Evolutionary conservation across 2,329 filamentous ascomycete genomes (phyloP).

Genomic region (Aspergillus jensenii): DNA sequence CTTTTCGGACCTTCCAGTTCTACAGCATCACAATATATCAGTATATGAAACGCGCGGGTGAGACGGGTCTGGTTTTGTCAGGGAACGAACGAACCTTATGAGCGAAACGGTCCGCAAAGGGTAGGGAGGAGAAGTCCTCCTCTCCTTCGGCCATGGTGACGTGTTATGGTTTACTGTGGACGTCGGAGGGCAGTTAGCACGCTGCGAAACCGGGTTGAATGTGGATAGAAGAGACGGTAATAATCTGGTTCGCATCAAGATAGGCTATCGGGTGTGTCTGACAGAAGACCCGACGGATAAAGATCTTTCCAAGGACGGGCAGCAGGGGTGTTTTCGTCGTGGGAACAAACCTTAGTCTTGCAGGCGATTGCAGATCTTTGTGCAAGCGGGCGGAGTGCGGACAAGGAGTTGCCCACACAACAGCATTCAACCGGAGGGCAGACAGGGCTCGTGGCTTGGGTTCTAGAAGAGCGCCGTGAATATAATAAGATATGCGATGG

Average conservation of each 20-base stretch:
- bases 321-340: not conserved
- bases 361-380: conserved; percentile 19
- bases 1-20: conserved; percentile 97
- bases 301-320: not conserved
- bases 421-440: conserved; percentile 5
- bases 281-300: not conserved
- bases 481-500: not conserved
- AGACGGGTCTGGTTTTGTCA: not conserved
- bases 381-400: conserved; percentile 15
- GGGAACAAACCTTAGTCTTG: conserved; percentile 18
- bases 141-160: conserved; percentile 43
- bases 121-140: conserved; percentile 45
- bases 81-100: conserved; percentile 38
- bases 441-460: not conserved
- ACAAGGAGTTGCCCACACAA: conserved; percentile 9
- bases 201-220: not conserved
- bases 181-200: conserved; percentile 6
- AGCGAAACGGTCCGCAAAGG: conserved; percentile 42
- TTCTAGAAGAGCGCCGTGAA: not conserved
- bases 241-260: not conserved
- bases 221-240: not conserved
- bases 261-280: not conserved
- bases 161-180: conserved; percentile 12
- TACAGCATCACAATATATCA: conserved; percentile 31
- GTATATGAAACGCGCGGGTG: conserved; percentile 19